Conservation (phyloP, 768 basidiomycete genomes). For the Lentinula lateritia region DNA sequence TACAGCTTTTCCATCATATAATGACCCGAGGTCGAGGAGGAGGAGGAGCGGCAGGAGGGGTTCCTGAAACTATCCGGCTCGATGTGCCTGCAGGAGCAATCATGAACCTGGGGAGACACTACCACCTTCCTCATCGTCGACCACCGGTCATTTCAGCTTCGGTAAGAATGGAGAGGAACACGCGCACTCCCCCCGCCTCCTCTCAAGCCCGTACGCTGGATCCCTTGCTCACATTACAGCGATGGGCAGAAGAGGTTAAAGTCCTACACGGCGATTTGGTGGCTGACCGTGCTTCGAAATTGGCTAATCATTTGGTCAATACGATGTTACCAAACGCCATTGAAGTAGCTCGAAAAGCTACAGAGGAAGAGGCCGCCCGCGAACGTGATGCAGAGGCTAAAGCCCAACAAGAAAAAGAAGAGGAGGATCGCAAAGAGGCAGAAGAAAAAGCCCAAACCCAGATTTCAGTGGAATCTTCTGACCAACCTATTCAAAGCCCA, state of each 20-base stretch:
- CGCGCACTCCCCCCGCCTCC: conserved; percentile 27
- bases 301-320: conserved; percentile 68
- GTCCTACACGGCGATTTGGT: conserved; percentile 74
- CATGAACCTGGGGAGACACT: conserved; percentile 53
- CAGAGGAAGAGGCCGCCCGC: conserved; percentile 47
- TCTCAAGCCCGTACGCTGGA: conserved; percentile 61
- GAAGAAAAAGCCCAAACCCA: conserved; percentile 23
- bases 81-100: conserved; percentile 67
- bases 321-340: conserved; percentile 77
- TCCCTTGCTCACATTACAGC: conserved; percentile 74
- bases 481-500: neutral
- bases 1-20: conserved; percentile 81
- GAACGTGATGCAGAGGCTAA: conserved; percentile 32
- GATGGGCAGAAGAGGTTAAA: conserved; percentile 88
- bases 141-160: conserved; percentile 45
- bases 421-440: conserved; percentile 20
- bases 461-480: neutral
- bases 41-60: conserved; percentile 24
- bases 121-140: conserved; percentile 37
- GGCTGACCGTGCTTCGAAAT: conserved; percentile 55
- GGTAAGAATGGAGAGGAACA: conserved; percentile 58
- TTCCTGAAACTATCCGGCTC: conserved; percentile 66
- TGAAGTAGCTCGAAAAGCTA: conserved; percentile 53
- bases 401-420: conserved; percentile 28
- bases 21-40: conserved; percentile 55